Base-by-base conservation (phyloP, 129 eudicot genomes). In the Cynara cardunculus region DNA sequence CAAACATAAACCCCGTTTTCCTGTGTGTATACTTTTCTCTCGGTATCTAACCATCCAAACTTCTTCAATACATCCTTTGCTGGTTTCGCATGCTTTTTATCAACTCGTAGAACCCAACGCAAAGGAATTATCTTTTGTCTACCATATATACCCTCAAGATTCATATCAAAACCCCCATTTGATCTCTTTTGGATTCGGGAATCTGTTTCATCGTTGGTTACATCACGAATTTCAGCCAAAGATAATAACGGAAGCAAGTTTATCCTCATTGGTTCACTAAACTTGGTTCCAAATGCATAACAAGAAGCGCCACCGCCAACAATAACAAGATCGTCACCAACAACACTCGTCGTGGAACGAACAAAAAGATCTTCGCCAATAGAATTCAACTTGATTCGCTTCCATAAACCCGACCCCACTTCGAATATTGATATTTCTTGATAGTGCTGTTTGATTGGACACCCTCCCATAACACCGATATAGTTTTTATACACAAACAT, bases 281-380 rank as follows among this genome's bases (percentile, higher is more conserved):
- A 96, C 84, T 91, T 96, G 1, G 99, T 96, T 81, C 99, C 99
- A 88, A 96, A 96, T 16, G 99, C 99, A 88, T 92, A 96, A 88
- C 99, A 96, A 74, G 99, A 75, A 34, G 98, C 95, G 49, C 99
- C 99, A 44, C 99, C 99, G 25, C 99, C 99, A 56, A 92, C 84
- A 81, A 96, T 83, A 80, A 92, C 80, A 27, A 96, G 88, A 81
- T 92, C 88, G 81, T 91, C 85, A 79, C 87, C 93, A 75, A 92
- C 81, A 68, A 92, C 81, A 83, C 84, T 90, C n/a, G 87, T 87
- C 13, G 95, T 86, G 76, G 93, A 86, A 27, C 99, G 97, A 79
- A 96, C 97, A 88, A 96, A 88, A 71, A 96, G 91, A 39, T 89
- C 89, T 73, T 89, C 88, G 19, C 91, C 89, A 73, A 82, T 39